These are phyloP conservation scores for Cordyceps cicadae DNA, from an alignment of 2,329 filamentous ascomycete species.

Conservation along the genomic window DNA sequence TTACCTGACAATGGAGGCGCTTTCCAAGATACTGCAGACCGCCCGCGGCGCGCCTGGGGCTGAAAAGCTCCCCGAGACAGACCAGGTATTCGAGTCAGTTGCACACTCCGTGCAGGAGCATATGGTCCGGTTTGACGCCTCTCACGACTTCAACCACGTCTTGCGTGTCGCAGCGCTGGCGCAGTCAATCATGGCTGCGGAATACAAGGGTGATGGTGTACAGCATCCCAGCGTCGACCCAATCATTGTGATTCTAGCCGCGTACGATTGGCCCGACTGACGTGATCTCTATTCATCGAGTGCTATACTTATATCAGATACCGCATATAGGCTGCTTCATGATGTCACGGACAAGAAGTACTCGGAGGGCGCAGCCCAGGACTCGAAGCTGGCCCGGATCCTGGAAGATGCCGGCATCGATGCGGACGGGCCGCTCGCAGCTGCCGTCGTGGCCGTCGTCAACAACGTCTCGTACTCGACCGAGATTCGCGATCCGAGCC, in stretches of 20 bases:
- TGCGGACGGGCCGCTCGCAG: constrained; percentile 46
- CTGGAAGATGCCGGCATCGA: constrained; percentile 50
- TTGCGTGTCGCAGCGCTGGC: constrained; percentile 67
- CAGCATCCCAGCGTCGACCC: neutral
- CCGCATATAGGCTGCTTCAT: constrained; percentile 65
- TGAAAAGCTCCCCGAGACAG: neutral
- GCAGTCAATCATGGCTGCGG: constrained; percentile 50
- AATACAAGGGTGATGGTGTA: constrained; percentile 24
- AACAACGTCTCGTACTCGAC: constrained; percentile 69
- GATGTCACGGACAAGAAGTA: constrained; percentile 91
- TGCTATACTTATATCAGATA: too few species aligned
- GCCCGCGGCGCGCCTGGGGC: neutral
- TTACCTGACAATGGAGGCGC: neutral
- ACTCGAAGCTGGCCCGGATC: constrained; percentile 47
- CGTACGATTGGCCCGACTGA: neutral
- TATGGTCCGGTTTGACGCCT: constrained; percentile 74
- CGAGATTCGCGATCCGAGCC: constrained; percentile 58
- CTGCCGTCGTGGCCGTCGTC: constrained; percentile 62
- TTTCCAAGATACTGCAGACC: neutral
- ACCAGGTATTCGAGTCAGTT: neutral
- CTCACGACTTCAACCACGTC: constrained; percentile 83
- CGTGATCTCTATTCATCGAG: neutral
- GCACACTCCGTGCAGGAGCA: constrained; percentile 37
- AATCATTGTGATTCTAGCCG: neutral
- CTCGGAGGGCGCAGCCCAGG: constrained; percentile 47